Base-by-base conservation (phyloP, 2,329 filamentous ascomycete genomes). In the Fusarium albidum region DNA sequence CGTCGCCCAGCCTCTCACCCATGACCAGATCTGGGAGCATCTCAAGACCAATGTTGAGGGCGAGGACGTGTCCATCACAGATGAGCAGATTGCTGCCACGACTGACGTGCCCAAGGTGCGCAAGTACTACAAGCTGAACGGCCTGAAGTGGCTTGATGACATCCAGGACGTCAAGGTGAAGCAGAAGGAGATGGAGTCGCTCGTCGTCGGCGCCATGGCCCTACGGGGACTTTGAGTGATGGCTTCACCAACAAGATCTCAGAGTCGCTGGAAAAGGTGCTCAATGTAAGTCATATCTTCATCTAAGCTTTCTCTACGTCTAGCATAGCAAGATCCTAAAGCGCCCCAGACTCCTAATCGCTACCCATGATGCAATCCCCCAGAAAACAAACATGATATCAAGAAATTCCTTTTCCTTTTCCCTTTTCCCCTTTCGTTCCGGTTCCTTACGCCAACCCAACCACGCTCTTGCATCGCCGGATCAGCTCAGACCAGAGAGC, bases 91-190 rank as follows among this genome's bases (percentile, higher is more conserved):
- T 15, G 71, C 74, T 0, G 67, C 72, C 1, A 75, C 84, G 21
- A 83, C 87, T 3, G 91, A 96, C 69, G 71, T 89, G 65, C 71
- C 77, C 17, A 88, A 86, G 68, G 83, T 97, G 27, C 85, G 84
- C 68, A 97, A 96, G 75, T 86, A 91, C 58, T 97, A 97, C 75
- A 96, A 96, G 71, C 75, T 97, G 26, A 89, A 89, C 57, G 79
- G 81, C 8, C 69, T 84, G n/a, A 73, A 77, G 39, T 81, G 79
- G 61, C 66, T 85, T 3, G 76, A 81, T 37, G 71, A 72, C 14
- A 71, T 79, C 9, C 73, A 73, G 55, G 76, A 81, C 47, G 72
- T 78, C 18, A 60, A 65, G 15, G 67, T 73, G 57, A 80, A 76
- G 66, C 75, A 71, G 49, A 77, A 70, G 52, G 83, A 89, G 65